phyloP scores from a whole-genome alignment of 768 basidiomycete species.

The Psilocybe sp. region DNA sequence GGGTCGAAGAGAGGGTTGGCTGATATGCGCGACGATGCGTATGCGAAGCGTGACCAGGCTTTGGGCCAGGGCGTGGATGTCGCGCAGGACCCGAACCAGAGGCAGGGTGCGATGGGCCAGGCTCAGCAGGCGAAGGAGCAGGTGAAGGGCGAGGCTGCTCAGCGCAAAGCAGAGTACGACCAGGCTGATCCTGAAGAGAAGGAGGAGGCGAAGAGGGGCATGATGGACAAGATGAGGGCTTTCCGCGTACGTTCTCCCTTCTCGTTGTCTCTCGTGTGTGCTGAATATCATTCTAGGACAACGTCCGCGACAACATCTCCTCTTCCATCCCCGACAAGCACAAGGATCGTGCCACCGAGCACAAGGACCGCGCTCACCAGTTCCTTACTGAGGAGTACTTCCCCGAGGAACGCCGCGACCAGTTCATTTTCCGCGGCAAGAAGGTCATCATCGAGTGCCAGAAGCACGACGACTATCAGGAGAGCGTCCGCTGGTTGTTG shows the following conservation, averaged over 20 bases:
- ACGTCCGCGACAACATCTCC: constrained; percentile 21
- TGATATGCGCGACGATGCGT: constrained; percentile 19
- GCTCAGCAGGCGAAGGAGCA: constrained; percentile 1
- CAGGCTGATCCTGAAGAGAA: constrained; percentile 1
- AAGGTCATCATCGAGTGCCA: constrained; percentile 94
- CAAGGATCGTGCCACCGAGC: constrained; percentile 52
- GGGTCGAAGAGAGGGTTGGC: constrained; percentile 31
- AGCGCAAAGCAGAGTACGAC: background rate
- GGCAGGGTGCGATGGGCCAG: background rate
- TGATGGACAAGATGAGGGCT: constrained; percentile 31
- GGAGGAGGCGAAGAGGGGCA: constrained; percentile 26
- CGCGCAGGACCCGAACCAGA: background rate
- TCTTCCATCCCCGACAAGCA: constrained; percentile 70
- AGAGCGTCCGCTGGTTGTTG: constrained; percentile 73
- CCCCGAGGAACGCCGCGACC: constrained; percentile 86
- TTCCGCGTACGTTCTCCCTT: constrained; percentile 31
- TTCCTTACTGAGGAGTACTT: constrained; percentile 83
- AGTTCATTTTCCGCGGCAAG: constrained; percentile 91
- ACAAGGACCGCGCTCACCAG: constrained; percentile 56
- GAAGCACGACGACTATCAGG: constrained; percentile 88
- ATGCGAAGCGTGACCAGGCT: constrained; percentile 14
- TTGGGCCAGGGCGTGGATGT: background rate
- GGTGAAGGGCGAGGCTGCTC: constrained; percentile 2
- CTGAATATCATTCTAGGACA: constrained; percentile 13
- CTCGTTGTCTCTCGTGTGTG: constrained; percentile 17